These are phyloP conservation scores for Aspergillus heteromorphus DNA, from an alignment of 495 filamentous ascomycete species.

Conservation along the genomic window DNA sequence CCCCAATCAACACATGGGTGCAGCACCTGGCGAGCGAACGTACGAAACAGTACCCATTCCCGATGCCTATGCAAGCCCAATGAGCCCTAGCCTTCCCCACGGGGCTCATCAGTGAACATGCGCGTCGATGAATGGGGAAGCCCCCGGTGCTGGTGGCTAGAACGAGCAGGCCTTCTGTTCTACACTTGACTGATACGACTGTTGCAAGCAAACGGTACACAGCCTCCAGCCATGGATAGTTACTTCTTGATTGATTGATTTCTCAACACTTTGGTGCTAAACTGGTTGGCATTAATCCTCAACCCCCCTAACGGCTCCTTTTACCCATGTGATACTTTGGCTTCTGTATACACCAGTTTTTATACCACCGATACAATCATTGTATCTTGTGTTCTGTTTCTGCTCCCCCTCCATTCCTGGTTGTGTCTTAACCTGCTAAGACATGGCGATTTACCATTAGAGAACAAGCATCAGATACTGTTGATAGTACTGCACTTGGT, in stretches of 20 bases:
- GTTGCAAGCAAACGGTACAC: not conserved
- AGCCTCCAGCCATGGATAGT: not conserved
- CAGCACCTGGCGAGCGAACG: slow-evolving; percentile 45
- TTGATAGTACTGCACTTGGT: not conserved
- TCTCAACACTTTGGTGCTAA: not conserved
- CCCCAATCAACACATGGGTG: slow-evolving; percentile 34
- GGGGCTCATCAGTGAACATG: slow-evolving; percentile 11
- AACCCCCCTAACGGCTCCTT: not conserved
- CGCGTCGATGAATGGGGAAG: not conserved
- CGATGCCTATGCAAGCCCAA: slow-evolving; percentile 42
- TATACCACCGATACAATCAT: slow-evolving; percentile 6
- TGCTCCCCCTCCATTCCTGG: not conserved
- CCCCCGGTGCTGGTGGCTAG: too few relatives aligned
- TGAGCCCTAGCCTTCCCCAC: slow-evolving; percentile 32
- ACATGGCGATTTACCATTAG: not conserved
- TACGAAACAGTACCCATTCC: slow-evolving; percentile 51
- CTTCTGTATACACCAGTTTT: not conserved
- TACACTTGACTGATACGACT: not conserved
- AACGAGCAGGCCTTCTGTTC: too few relatives aligned
- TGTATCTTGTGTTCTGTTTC: not conserved
- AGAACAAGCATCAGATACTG: not conserved
- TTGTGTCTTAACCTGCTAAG: not conserved
- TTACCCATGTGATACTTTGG: not conserved
- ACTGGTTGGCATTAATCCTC: not conserved
- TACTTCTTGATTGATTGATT: not conserved